Conservation (phyloP, 768 basidiomycete genomes). For the Amanita rubescens region DNA sequence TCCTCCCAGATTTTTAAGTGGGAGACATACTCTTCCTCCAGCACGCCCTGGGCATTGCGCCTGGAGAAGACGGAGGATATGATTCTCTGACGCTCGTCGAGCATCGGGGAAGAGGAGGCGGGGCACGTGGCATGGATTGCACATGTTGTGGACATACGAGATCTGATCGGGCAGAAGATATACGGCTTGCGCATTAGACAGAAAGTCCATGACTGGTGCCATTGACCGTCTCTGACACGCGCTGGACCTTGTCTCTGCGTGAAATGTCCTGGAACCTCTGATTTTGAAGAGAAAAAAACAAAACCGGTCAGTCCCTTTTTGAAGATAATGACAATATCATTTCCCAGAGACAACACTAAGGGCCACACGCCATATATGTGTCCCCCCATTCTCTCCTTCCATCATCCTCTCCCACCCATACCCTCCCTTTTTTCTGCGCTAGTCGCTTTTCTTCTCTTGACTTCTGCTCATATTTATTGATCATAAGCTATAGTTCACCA, state of each 20-base stretch:
- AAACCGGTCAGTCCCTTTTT: constrained; percentile 29
- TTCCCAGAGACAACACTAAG: constrained; percentile 12
- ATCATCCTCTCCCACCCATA: constrained; percentile 13
- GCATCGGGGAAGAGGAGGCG: constrained; percentile 21
- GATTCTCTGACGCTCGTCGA: constrained; percentile 59
- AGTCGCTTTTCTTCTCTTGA: constrained; percentile 21
- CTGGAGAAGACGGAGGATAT: constrained; percentile 78
- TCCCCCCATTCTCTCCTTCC: constrained; percentile 14
- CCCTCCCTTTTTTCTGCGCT: constrained; percentile 23
- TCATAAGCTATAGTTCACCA: constrained; percentile 14
- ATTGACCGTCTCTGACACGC: neutral
- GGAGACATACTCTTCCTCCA: constrained; percentile 76
- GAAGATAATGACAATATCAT: constrained; percentile 12
- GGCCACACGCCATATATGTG: constrained; percentile 14
- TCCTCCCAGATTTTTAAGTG: constrained; percentile 97
- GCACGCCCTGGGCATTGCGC: constrained; percentile 51
- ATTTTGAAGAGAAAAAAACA: constrained; percentile 19
- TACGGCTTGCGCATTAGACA: neutral
- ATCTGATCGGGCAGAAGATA: constrained; percentile 6
- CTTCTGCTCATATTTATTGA: constrained; percentile 19
- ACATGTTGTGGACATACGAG: constrained; percentile 1
- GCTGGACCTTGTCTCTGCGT: neutral
- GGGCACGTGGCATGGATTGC: constrained; percentile 4
- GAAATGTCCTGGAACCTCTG: neutral
- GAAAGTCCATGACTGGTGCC: neutral